These are phyloP conservation scores for Helichrysum umbraculigerum DNA, from an alignment of 129 eudicot genomes.

Conservation along the genomic window DNA sequence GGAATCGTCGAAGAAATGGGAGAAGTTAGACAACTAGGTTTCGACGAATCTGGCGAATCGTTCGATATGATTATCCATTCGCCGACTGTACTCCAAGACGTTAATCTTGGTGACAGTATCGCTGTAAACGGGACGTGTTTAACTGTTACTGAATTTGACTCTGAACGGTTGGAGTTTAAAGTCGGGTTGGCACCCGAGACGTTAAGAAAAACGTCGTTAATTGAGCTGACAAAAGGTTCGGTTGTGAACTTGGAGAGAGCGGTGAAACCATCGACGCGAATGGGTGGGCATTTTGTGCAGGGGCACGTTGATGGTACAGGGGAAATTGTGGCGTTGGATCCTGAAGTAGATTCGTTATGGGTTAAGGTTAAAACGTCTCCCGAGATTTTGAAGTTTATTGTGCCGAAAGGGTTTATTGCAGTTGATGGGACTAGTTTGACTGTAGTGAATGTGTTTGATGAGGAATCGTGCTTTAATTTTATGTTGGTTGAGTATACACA, in stretches of 20 bases:
- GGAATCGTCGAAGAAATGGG: conserved; percentile 96
- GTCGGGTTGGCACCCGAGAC: conserved; percentile 84
- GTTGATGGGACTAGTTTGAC: conserved; percentile 97
- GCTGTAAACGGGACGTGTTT: conserved; percentile 88
- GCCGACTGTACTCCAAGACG: conserved; percentile 56
- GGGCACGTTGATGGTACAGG: conserved; percentile 97
- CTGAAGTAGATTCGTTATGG: conserved; percentile 92
- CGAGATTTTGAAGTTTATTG: conserved; percentile 76
- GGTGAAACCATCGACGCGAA: conserved; percentile 64
- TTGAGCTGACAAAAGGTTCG: conserved; percentile 58
- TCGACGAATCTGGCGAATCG: conserved; percentile 46
- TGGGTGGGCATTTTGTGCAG: conserved; percentile 99
- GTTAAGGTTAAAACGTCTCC: conserved; percentile 69
- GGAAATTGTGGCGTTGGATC: conserved; percentile 56
- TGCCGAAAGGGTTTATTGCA: conserved; percentile 87
- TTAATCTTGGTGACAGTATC: conserved; percentile 84
- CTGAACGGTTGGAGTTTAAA: conserved; percentile 40
- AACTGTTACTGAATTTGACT: conserved; percentile 73
- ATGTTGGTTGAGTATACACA: conserved; percentile 95
- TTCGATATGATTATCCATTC: conserved; percentile 63
- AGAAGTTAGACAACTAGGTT: conserved; percentile 54
- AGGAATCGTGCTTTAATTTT: conserved; percentile 70
- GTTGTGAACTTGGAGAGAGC: conserved; percentile 88
- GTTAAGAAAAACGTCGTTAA: conserved; percentile 60
- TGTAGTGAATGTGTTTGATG: conserved; percentile 84